Base-by-base conservation (phyloP, 192 early-diverging fungal genomes). In the Coemansia sp. region DNA sequence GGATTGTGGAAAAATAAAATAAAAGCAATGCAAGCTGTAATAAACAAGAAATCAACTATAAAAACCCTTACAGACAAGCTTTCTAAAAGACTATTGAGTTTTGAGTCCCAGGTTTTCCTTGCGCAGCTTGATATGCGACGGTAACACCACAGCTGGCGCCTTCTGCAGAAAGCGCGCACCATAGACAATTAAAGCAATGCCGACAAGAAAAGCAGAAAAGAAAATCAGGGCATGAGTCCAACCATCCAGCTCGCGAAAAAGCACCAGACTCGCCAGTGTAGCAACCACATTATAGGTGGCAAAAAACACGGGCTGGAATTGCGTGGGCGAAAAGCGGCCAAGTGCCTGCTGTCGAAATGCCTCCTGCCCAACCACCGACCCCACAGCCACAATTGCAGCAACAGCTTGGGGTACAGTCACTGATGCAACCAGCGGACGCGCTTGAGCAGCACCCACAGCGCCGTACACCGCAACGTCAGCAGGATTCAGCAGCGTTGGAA, bases 301-400 rank as follows among this genome's bases (percentile, higher is more conserved):
- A 64, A 82, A 82, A 54, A 82, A 82, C 63, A 82, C 73, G 0
- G 79, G 79, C 70, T 82, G 79, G 55, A 82, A 76, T 62, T 76
- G 66, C 69, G 76, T 72, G 4, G 73, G 74, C 44, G 79, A 54
- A 59, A 66, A 82, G 38, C 59, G 62, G 38, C 79, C 79, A 67
- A 82, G 67, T 54, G 79, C 79, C 64, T 76, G 69, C 58, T 82
- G 79, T 30, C 79, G 27, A 22, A 76, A 73, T 65, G 74, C 64
- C 70, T 82, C 79, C 41, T 82, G 79, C 28, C 79, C 79, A 5
- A 67, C 63, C 54, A 82, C 66, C 51, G 79, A 82, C 49, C 60
- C 25, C 19, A 32, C 73, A 61, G 76, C 64, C n/a, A 64, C 62
- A 5, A 64, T 19, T 25, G 44, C 73, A 7, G 74, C 70, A 16